Conservation (phyloP, 2,329 filamentous ascomycete genomes). For the Keithomyces neogunnii region DNA sequence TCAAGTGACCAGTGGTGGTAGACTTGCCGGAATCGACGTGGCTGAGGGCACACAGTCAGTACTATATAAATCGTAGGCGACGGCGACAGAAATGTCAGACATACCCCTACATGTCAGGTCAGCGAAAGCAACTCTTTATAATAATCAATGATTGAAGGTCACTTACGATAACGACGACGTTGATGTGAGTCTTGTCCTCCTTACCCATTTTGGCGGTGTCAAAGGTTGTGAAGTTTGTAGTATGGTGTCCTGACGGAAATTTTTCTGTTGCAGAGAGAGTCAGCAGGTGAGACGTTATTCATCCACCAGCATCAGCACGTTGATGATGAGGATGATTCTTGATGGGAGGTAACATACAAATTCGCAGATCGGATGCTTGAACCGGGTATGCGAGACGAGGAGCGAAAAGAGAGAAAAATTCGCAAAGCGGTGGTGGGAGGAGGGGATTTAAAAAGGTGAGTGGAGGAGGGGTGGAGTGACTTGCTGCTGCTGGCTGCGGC, state of each 20-base stretch:
- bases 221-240: conserved; percentile 1
- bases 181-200: conserved; percentile 92
- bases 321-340: neutral
- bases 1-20: conserved; percentile 89
- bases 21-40: conserved; percentile 99
- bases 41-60: conserved; percentile 33
- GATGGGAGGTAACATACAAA: conserved; percentile 21
- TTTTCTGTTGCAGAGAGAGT: conserved; percentile 1
- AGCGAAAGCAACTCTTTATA: conserved; percentile 5
- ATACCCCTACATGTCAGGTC: conserved; percentile 18
- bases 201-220: conserved; percentile 45
- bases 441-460: conserved; percentile 29
- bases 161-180: conserved; percentile 87
- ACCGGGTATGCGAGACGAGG: conserved; percentile 36
- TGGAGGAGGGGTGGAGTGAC: conserved; percentile 19
- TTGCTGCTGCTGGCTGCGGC: conserved; percentile 16
- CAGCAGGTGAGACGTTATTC: neutral
- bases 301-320: conserved; percentile 3
- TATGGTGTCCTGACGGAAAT: conserved; percentile 6
- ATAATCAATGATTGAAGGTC: neutral
- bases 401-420: conserved; percentile 28
- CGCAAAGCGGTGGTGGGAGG: conserved; percentile 27
- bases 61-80: conserved; percentile 20
- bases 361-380: conserved; percentile 36
- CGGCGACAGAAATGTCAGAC: conserved; percentile 3